Base-by-base conservation (phyloP, 2,329 filamentous ascomycete species). In the Fonsecaea nubica region DNA sequence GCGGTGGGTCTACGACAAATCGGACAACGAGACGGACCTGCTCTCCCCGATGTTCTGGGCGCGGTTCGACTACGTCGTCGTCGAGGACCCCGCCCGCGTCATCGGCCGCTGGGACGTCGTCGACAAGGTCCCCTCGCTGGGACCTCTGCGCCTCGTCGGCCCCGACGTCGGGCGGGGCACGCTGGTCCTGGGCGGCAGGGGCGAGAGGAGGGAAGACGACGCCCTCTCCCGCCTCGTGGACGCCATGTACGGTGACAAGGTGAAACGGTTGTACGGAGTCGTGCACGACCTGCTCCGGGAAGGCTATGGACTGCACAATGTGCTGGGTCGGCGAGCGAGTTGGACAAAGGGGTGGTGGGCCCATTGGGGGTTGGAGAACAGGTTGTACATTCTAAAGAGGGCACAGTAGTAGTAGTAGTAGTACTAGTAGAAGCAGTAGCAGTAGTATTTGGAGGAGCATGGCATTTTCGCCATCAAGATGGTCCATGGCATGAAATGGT, bases 1-100 rank as follows among this genome's bases (percentile, higher is more conserved):
- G 32, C 57, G 71, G 4, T 89, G 86, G 85, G 72, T 77, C 1
- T 89, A 89, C 74, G 86, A 89, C 74, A 89, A 89, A 73, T 86
- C 86, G 0, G 86, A 86, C 71, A 79, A 86, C 55, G 77, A 82
- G 33, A 70, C 76, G 2, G 69, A 73, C 2, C 81, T 87, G 38
- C 77, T 83, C 1, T 79, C 83, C 21, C 80, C 82, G 0, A 66
- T 73, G 2, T 89, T 89, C 74, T 89, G 87, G 87, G 75, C 79
- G 1, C 75, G 78, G 5, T 87, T 89, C 66, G 85, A 89, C 70
- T 89, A 87, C 69, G 83, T 83, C 2, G 76, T 89, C 30, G 79
- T 84, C 0, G 87, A 89, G 75, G 76, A 78, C 64, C 79, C 83
- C 9, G 75, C 81, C 69, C 75, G 77, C 67, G 72, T 80, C 33